Percentiles rank a stretch among this genome's conserved stretches.
Conservation (phyloP, 2,329 filamentous ascomycete genomes). For the Colletotrichum lini region DNA sequence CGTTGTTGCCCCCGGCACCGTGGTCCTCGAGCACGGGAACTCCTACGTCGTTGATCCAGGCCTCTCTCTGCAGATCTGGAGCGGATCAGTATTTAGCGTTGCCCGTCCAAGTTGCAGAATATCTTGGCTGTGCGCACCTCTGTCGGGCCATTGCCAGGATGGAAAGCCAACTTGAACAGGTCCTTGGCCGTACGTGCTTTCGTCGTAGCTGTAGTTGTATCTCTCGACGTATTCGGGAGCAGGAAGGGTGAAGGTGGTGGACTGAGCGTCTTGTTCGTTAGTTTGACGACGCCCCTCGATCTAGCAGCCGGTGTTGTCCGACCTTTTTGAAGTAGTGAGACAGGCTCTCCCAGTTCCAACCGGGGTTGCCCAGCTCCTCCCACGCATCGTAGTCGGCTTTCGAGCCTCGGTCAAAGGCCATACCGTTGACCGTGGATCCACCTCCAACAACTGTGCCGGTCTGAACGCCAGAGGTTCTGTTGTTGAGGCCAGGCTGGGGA, state of each 20-base stretch:
- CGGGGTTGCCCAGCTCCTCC: constrained; percentile 58
- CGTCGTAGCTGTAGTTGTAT: constrained; percentile 44
- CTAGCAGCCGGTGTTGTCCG: too few species aligned
- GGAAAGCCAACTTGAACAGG: constrained; percentile 46
- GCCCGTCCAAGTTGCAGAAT: neutral
- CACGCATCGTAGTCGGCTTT: constrained; percentile 59
- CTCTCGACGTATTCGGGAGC: constrained; percentile 48
- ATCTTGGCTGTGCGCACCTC: constrained; percentile 17
- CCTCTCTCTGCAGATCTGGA: constrained; percentile 30
- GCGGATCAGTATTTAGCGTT: too few species aligned
- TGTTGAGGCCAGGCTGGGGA: constrained; percentile 49
- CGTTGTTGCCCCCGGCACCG: constrained; percentile 41
- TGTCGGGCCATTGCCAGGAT: constrained; percentile 47
- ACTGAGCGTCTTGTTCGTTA: constrained; percentile 50
- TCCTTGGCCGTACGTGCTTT: constrained; percentile 45
- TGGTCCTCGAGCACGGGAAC: constrained; percentile 39
- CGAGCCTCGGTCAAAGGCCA: constrained; percentile 61
- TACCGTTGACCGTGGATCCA: constrained; percentile 52
- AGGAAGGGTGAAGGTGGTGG: constrained; percentile 49
- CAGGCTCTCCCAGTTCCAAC: constrained; percentile 62
- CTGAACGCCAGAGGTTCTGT: constrained; percentile 46
- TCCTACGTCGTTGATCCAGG: constrained; percentile 38
- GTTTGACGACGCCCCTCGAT: constrained; percentile 46
- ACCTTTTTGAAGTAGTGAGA: constrained; percentile 63
- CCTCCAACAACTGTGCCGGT: constrained; percentile 46